Base-by-base conservation (phyloP, 2,329 filamentous ascomycete genomes). In the Orbilia ellipsospora region DNA sequence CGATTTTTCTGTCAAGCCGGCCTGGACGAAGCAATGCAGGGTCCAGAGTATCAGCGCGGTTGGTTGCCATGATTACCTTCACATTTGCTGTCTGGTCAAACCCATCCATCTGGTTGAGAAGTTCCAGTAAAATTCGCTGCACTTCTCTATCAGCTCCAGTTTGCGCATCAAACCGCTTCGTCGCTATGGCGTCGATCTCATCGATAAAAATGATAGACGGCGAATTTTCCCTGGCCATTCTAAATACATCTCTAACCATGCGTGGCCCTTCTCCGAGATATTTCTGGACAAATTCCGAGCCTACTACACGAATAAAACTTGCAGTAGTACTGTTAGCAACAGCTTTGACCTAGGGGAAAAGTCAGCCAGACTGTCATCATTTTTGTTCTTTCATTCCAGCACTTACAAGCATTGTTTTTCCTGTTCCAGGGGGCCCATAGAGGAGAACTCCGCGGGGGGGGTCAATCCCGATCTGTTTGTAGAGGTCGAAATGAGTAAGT, bases 61-160 rank as follows among this genome's bases (percentile, higher is more conserved):
- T 99, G 79, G 95, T 99, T 79, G 95, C 95, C 95, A 99, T 99
- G 85, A 99, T 99, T 82, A 99, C 95, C 86, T 99, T 99, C 84
- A 99, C 95, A 83, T 99, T 99, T 82, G 93, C 92, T 0, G 93
- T 97, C 84, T 99, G 95, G 83, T 99, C 95, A 85, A 99, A 99
- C 78, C 95, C 95, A 82, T 99, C 95, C 95, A 99, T 99, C 85
- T 99, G 95, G 85, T 99, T 99, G 78, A 99, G 90, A 79, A 99
- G 86, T 83, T 99, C 95, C 75, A 99, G 90, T 73, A 99, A 86
- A 81, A 99, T 99, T 87, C 95, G 94, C 85, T 99, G 95, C 15
- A 99, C 95, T 84, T 99, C 95, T 85, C 95, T 90, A 82, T 99
- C 95, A 78, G 95, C 95, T 83, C 95, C 95, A 2, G 95, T 99